Percentiles rank a stretch among this genome's conserved stretches.
Evolutionary conservation across 2,329 filamentous ascomycete genomes (phyloP).

Genomic region (Trichoderma semiorbis): DNA sequence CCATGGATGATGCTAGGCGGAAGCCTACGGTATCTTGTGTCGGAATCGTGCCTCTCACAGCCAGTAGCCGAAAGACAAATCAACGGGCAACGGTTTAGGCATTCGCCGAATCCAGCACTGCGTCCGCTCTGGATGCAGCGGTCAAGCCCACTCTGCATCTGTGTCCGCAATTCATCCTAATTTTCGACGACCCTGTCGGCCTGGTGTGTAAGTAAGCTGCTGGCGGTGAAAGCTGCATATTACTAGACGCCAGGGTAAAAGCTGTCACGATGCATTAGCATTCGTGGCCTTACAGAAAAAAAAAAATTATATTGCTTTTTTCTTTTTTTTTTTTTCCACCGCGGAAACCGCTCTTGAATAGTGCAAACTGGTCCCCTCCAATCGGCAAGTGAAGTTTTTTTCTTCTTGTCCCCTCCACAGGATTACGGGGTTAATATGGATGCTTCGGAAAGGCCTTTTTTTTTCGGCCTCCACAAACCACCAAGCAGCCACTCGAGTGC

Average conservation of each 20-base stretch:
- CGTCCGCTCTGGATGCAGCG: not conserved
- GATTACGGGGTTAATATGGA: constrained; percentile 9
- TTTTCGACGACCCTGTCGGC: not conserved
- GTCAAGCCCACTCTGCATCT: not conserved
- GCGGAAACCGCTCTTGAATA: not conserved
- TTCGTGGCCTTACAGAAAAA: not conserved
- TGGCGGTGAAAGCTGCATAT: constrained; percentile 11
- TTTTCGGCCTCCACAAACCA: not conserved
- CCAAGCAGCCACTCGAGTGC: not conserved
- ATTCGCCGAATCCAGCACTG: not conserved
- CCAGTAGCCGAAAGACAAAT: not conserved
- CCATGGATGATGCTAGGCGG: not conserved
- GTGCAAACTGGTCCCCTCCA: not conserved
- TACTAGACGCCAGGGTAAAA: not conserved
- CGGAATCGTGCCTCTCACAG: not conserved
- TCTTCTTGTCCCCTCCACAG: not conserved
- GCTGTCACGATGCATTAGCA: not conserved
- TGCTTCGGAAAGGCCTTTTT: not conserved
- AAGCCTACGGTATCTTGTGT: not conserved
- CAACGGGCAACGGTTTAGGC: not conserved
- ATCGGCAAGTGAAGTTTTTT: constrained; percentile 2
- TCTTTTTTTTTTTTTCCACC: not conserved
- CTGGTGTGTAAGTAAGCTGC: not conserved
- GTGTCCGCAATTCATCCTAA: not conserved
- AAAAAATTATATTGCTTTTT: not conserved